Evolutionary conservation across 805 yeast genomes (phyloP), one percentile per base, ranked within the genome.

Genomic region (Lachancea sp.): DNA sequence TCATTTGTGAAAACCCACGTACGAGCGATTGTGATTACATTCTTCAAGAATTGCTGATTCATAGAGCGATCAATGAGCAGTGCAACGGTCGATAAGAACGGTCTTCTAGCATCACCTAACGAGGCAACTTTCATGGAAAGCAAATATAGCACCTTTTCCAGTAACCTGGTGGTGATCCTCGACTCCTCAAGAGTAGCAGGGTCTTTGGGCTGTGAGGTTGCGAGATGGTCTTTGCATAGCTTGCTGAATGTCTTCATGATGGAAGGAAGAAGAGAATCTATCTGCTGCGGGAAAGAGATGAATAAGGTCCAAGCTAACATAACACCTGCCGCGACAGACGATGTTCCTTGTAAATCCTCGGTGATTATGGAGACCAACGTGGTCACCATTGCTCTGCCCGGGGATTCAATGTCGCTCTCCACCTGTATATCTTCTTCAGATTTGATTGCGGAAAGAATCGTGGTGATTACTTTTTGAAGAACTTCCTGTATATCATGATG

Each of bases 91-190:
- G 95, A 81, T 50, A 93, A 66, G 60, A 90, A 93, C 20, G 90
- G 81, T 42, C 99, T 75, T 49, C 99, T 77, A 57, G 91, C 96
- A 55, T 93, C 99, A 2, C 96, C 97, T 20, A 95, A 69, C n/a
- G 78, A 75, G 0, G 95, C 78, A 4, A 93, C 86, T 52, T 97
- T 77, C 71, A 78, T 75, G 0, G 95, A 79, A 1, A 91, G 79
- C 42, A 91, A 73, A 51, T 82, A 81, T 43, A 93, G 68, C 20
- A 88, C 79, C 61, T 84, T 85, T 48, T 84, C 88, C 37, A 93
- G 68, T 30, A 89, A 66, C 47, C 75, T 78, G 0, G 93, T 82
- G 0, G 95, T 84, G 73, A 85, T 82, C 56, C 77, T 81, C 8
- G 91, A 85, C 57, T 88, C 96, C 44, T 85, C 95, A 18, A 68